Base-by-base conservation (phyloP, 2,329 filamentous ascomycete genomes). In the Westerdykella ornata region DNA sequence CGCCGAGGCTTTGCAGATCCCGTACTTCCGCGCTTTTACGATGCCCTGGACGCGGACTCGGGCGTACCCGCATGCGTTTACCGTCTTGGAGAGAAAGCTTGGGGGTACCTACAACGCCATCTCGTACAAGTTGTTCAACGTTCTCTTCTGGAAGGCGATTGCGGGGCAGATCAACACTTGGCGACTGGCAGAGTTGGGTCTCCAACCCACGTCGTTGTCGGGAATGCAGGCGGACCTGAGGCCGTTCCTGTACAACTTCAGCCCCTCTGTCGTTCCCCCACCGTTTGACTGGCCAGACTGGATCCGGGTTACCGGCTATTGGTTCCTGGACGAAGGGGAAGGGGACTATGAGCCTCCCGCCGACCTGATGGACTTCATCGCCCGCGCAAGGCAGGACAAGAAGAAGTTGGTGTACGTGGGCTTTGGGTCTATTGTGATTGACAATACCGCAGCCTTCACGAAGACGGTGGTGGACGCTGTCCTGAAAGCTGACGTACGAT, bases 1-100 rank as follows among this genome's bases (percentile, higher is more conserved):
- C 51, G 92, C 92, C 1, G 92, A 98, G 68, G 88, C 88, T 17
- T 75, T 98, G 2, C 76, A 80, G 12, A 94, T 98, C 34, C 92
- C 92, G 0, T 98, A 98, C 65, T 97, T 97, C 71, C 81, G 92
- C 42, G 90, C 89, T 0, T 98, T 98, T 62, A 94, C 88, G 14
- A 98, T 98, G 92, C 92, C 92, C 0, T 98, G 92, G 92, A 95
- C 92, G 0, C 81, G 89, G 37, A 98, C 92, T 13, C 77, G 92
- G 39, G 88, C 90, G 1, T 98, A 98, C 56, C 92, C 92, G 2
- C 92, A 98, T 66, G 92, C 92, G 0, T 98, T 98, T 66, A 84
- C 90, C 18, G 89, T 94, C 47, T 85, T 88, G 1, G 86, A 94
- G 47, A 82, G 86, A 66, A 96, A 94, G 69, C 88, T 94, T 81